Evolutionary conservation across 2,329 filamentous ascomycete genomes (phyloP), one percentile per base, ranked within the genome.

Genomic region (Verticillium tricorpus): DNA sequence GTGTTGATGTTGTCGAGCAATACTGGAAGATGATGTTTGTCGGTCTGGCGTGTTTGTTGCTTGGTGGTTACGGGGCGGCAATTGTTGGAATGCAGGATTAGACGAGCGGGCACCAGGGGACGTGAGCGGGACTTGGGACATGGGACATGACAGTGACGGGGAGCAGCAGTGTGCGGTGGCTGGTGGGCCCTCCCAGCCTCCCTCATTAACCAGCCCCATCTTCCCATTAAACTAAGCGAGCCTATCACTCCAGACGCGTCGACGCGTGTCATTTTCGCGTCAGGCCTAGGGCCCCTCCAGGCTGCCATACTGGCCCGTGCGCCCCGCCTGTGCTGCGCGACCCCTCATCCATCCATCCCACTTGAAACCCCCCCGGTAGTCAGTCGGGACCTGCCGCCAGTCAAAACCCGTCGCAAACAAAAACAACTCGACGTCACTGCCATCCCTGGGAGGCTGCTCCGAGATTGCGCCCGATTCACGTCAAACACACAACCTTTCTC

Each of bases 181-280:
- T 52, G 45, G 45, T 52, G 45, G 45, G 11, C 22, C 7, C 45
- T 22, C 45, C 45, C 45, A 52, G 45, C 45, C 45, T 52, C 45
- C 45, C 39, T 52, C 45, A 52, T 52, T 52, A 52, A 52, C 45
- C 45, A 52, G 45, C 45, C 45, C 45, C 45, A 52, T 52, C 22
- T 40, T 52, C 45, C 9, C 19, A 52, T 52, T 25, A 52, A 22
- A 22, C 45, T 25, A 52, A 52, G 45, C 45, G 45, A 22, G 19
- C 19, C 45, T 22, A 28, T 22, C n/a, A 35, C 5, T 37, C n/a
- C 3, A 17, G 50, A 37, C 45, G 37, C 61, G 59, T 55, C 52
- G 60, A 45, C 19, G 35, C 64, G 64, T 63, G 64, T 61, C 31
- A 60, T 65, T 66, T 66, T 63, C 63, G 64, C 62, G 58, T 57